Percentiles rank a stretch among this genome's conserved stretches.
Conservation (phyloP, 1,139 yeast species). For the Lodderomyces oxycetoniae region DNA sequence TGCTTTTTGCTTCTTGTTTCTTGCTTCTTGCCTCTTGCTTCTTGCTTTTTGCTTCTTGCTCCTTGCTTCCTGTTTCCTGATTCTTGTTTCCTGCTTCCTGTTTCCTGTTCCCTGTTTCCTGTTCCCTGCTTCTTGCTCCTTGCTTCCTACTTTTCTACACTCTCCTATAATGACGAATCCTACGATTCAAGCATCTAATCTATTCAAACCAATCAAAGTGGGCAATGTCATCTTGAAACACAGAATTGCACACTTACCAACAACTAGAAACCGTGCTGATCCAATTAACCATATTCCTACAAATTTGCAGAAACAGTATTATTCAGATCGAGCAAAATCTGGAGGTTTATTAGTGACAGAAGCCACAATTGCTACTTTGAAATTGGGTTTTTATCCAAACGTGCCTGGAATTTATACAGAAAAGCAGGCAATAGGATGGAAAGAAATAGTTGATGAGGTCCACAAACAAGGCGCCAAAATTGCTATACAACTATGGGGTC, state of each 20-base stretch:
- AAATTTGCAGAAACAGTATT: conserved; percentile 45
- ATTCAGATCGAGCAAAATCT: conserved; percentile 45
- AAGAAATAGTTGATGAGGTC: conserved; percentile 37
- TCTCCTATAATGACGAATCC: conserved; percentile 9
- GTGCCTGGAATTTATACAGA: conserved; percentile 55
- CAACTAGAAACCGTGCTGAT: conserved; percentile 48
- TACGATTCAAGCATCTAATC: conserved; percentile 18
- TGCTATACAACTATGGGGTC: conserved; percentile 55
- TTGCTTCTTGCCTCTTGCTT: too few species aligned
- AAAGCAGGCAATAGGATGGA: conserved; percentile 50
- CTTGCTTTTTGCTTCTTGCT: too few species aligned
- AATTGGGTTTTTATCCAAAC: conserved; percentile 34
- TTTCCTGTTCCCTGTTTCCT: neutral
- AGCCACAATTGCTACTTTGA: conserved; percentile 28
- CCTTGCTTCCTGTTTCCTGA: too few species aligned
- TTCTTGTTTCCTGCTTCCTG: neutral
- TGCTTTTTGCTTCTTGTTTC: too few species aligned
- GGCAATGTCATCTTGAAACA: conserved; percentile 35
- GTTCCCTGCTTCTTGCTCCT: neutral
- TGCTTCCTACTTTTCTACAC: neutral
- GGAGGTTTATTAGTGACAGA: conserved; percentile 50
- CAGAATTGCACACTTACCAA: conserved; percentile 50
- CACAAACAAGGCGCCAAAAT: conserved; percentile 18
- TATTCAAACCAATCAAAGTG: conserved; percentile 48
- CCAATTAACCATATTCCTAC: conserved; percentile 43